Evolutionary conservation across 176 grass and related monocot genomes (phyloP).

Genomic region (Thalia dealbata): DNA sequence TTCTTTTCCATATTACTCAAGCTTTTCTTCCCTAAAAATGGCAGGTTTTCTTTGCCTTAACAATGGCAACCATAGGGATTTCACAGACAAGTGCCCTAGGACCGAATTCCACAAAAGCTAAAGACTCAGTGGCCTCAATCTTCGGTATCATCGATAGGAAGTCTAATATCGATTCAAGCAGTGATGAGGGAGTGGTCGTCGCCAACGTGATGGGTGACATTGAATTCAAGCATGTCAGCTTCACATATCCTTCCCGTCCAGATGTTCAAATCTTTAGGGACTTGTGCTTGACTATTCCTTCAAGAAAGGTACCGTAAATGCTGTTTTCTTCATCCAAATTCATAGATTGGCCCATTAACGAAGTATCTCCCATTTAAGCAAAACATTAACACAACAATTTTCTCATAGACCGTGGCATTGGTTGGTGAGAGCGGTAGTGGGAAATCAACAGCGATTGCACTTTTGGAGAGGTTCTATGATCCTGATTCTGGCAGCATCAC

Average conservation of each 20-base stretch:
- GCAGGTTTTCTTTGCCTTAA: slow-evolving; percentile 60
- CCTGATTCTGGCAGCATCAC: slow-evolving; percentile 44
- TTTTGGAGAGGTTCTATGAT: slow-evolving; percentile 84
- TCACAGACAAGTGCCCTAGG: slow-evolving; percentile 55
- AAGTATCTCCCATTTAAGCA: too few species aligned
- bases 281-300: slow-evolving; percentile 47
- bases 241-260: slow-evolving; percentile 56
- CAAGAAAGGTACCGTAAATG: slow-evolving; percentile 46
- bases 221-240: slow-evolving; percentile 48
- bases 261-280: slow-evolving; percentile 54
- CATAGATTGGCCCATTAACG: too few species aligned
- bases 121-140: slow-evolving; percentile 46
- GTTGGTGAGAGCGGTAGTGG: slow-evolving; percentile 77
- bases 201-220: slow-evolving; percentile 46
- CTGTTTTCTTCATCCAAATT: not conserved
- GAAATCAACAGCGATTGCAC: slow-evolving; percentile 53
- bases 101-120: slow-evolving; percentile 53
- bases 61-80: slow-evolving; percentile 37
- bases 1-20: not conserved
- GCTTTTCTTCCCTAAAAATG: not conserved
- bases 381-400: slow-evolving; percentile 1
- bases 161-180: slow-evolving; percentile 67
- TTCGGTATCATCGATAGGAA: slow-evolving; percentile 57
- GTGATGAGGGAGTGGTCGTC: slow-evolving; percentile 39
- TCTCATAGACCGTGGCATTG: slow-evolving; percentile 49